Conservation (phyloP, 2,329 filamentous ascomycete genomes). For the Drechslerella dactyloides region DNA sequence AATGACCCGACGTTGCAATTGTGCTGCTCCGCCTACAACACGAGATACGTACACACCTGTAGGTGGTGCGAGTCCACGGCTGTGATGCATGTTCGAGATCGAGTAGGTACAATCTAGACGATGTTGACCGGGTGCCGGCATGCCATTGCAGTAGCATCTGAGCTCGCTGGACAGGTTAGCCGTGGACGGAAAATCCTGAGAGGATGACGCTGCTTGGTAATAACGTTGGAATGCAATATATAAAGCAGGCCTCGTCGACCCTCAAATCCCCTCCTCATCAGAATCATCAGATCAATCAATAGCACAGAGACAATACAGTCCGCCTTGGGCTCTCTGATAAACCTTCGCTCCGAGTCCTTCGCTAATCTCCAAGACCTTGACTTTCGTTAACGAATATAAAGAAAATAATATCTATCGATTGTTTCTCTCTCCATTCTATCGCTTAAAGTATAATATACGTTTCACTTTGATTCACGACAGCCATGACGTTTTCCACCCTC, state of each 20-base stretch:
- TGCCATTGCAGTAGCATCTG: too few relatives aligned
- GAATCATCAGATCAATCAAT: not conserved
- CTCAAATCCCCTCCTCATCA: not conserved
- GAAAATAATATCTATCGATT: not conserved
- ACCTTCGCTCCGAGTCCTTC: slow-evolving; percentile 6
- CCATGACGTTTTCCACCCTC: slow-evolving; percentile 22
- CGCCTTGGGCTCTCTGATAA: not conserved
- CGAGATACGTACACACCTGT: not conserved
- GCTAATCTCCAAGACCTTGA: slow-evolving; percentile 1
- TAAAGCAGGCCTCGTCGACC: too few relatives aligned
- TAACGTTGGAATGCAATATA: too few relatives aligned
- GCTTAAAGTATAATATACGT: slow-evolving; percentile 5
- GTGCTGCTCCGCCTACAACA: not conserved
- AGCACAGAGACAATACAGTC: not conserved
- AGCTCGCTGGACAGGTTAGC: too few relatives aligned
- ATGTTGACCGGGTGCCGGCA: too few relatives aligned
- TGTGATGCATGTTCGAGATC: slow-evolving; percentile 2
- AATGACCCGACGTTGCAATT: slow-evolving; percentile 1
- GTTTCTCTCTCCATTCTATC: not conserved
- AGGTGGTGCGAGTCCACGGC: not conserved
- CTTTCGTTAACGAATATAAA: slow-evolving; percentile 1
- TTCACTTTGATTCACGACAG: not conserved
- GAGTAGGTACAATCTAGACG: not conserved
- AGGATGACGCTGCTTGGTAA: too few relatives aligned
- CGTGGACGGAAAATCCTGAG: too few relatives aligned